These are phyloP conservation scores for apple (Malus domestica) DNA, from an alignment of 306 rosid species.

Conservation along the genomic window DNA sequence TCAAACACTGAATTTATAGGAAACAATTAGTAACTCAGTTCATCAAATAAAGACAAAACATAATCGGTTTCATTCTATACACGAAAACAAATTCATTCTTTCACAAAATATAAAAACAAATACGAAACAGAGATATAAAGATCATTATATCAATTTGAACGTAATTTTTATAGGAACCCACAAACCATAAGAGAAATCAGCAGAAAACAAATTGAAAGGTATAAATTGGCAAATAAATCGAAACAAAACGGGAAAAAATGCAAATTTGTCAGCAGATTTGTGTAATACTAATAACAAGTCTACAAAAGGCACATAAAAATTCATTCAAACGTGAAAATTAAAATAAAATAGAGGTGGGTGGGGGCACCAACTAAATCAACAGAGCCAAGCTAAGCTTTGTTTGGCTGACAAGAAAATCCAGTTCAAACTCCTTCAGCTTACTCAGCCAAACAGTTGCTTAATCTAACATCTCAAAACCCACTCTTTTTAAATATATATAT, in stretches of 20 bases:
- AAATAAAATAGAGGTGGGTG: neutral
- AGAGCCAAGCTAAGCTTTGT: neutral
- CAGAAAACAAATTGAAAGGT: neutral
- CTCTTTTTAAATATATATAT: neutral
- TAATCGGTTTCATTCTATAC: neutral
- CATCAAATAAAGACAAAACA: neutral
- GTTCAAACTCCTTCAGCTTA: neutral
- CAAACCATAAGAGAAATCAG: neutral
- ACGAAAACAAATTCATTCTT: neutral
- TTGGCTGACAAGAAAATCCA: neutral
- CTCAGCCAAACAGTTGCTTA: neutral
- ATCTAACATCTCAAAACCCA: neutral
- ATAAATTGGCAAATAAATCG: neutral
- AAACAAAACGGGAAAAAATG: neutral
- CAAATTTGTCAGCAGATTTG: neutral
- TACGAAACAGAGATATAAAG: neutral
- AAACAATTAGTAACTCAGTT: neutral
- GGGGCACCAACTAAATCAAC: neutral
- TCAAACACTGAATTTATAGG: neutral
- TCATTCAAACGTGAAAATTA: neutral
- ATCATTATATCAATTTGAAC: neutral
- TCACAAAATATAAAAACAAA: neutral
- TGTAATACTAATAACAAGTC: neutral
- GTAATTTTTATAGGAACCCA: neutral
- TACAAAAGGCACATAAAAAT: neutral